phyloP scores from a whole-genome alignment of 352 stramenopile species.

The Phytophthora pinifolia region DNA sequence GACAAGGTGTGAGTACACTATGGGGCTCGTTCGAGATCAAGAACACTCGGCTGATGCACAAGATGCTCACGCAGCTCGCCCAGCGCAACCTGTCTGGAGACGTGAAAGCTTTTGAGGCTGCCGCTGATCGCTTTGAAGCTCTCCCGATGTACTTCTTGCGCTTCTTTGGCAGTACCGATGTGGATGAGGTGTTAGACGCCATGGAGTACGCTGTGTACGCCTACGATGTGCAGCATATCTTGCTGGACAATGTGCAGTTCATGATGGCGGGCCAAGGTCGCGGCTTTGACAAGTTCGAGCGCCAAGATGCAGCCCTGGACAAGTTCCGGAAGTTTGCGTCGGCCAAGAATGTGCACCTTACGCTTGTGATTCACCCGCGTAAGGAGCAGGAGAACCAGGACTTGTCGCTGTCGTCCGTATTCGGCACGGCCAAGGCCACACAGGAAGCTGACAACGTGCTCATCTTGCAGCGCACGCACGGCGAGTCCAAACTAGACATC shows the following conservation, averaged over 20 bases:
- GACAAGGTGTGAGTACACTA: constrained; percentile 96
- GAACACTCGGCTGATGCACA: constrained; percentile 97
- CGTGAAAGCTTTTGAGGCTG: constrained; percentile 74
- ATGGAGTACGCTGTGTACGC: constrained; percentile 99
- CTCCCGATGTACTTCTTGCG: constrained; percentile 98
- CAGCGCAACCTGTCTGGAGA: constrained; percentile 70
- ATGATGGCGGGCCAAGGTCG: constrained; percentile 95
- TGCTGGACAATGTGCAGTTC: constrained; percentile 99
- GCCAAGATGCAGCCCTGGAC: constrained; percentile 93
- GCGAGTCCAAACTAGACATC: constrained; percentile 95
- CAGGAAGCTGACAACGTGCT: constrained; percentile 99
- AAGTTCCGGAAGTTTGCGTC: constrained; percentile 97
- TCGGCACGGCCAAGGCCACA: constrained; percentile 98
- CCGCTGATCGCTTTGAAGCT: constrained; percentile 90
- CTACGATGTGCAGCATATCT: constrained; percentile 98
- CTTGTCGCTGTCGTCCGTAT: constrained; percentile 96
- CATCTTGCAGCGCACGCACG: constrained; percentile 94
- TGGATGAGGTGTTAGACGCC: constrained; percentile 96
- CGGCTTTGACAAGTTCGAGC: constrained; percentile 89
- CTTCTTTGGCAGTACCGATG: constrained; percentile 97
- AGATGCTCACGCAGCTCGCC: constrained; percentile 97
- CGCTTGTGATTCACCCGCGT: constrained; percentile 98
- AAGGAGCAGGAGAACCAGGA: constrained; percentile 96
- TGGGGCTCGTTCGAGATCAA: constrained; percentile 99
- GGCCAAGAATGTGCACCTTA: constrained; percentile 98